A percentile compares a stretch with the other conserved stretches of the same genome.
Evolutionary conservation across 495 filamentous ascomycete species (phyloP).

Genomic region (Hypoxylon fuscum): DNA sequence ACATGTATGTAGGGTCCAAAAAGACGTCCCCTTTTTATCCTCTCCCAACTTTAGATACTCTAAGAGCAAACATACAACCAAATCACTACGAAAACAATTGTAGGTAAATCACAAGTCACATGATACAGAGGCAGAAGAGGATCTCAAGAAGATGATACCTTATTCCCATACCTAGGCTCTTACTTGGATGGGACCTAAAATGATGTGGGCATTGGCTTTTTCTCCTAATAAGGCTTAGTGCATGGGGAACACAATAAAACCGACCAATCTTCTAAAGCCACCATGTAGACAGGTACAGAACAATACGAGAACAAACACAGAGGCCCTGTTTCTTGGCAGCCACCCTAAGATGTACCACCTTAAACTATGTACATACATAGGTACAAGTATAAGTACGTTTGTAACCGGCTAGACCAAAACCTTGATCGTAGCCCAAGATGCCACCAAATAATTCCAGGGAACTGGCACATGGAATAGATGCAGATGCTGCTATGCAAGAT

Average conservation of each 20-base stretch:
- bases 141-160: neutral
- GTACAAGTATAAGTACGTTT: no score
- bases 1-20: no score
- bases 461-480: no score
- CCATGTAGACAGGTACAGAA: neutral
- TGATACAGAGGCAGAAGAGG: neutral
- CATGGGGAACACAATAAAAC: neutral
- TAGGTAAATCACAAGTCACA: neutral
- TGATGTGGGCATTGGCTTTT: conserved; percentile 1
- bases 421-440: no score
- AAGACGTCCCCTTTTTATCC: no score
- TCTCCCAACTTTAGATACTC: no score
- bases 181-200: conserved; percentile 3
- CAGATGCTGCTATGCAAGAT: no score
- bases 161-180: neutral
- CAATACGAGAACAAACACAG: neutral
- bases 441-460: neutral
- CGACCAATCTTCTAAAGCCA: neutral
- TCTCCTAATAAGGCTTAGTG: neutral
- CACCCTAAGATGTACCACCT: no score
- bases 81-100: no score
- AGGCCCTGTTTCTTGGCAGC: neutral
- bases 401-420: no score
- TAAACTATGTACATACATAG: no score
- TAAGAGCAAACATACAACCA: no score